These are phyloP conservation scores for Tricholoma bakamatsutake DNA, from an alignment of 768 basidiomycete genomes.

Conservation along the genomic window DNA sequence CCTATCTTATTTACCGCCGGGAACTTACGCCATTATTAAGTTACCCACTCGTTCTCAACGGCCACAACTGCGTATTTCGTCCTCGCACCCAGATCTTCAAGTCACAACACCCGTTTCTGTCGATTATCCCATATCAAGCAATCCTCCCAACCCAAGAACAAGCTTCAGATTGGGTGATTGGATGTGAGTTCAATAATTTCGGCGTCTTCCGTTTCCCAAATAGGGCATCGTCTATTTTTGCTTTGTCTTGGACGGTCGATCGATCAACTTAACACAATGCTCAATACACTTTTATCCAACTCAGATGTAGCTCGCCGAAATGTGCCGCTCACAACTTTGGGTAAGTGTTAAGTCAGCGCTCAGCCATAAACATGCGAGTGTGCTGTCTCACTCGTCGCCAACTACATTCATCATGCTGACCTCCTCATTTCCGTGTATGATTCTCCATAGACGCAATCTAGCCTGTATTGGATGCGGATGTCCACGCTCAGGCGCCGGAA, in stretches of 20 bases:
- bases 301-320: conserved; percentile 59
- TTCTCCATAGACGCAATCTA: conserved; percentile 63
- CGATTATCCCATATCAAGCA: conserved; percentile 57
- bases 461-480: conserved; percentile 75
- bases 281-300: conserved; percentile 15
- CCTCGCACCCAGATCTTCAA: conserved; percentile 25
- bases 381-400: conserved; percentile 10
- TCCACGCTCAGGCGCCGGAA: conserved; percentile 38
- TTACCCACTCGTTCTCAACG: conserved; percentile 10
- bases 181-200: conserved; percentile 49
- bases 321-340: conserved; percentile 85
- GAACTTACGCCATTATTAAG: not conserved
- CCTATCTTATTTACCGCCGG: conserved; percentile 7
- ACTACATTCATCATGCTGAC: conserved; percentile 31
- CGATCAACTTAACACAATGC: conserved; percentile 6
- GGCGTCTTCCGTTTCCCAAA: conserved; percentile 10
- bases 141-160: conserved; percentile 65
- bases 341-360: conserved; percentile 40
- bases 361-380: conserved; percentile 8
- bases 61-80: conserved; percentile 19
- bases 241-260: conserved; percentile 19
- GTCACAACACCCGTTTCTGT: conserved; percentile 13
- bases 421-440: conserved; percentile 42
- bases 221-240: conserved; percentile 16
- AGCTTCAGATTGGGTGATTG: conserved; percentile 68